phyloP scores from a whole-genome alignment of 202 grass and related monocot genomes.

The Zoysia matrella region DNA sequence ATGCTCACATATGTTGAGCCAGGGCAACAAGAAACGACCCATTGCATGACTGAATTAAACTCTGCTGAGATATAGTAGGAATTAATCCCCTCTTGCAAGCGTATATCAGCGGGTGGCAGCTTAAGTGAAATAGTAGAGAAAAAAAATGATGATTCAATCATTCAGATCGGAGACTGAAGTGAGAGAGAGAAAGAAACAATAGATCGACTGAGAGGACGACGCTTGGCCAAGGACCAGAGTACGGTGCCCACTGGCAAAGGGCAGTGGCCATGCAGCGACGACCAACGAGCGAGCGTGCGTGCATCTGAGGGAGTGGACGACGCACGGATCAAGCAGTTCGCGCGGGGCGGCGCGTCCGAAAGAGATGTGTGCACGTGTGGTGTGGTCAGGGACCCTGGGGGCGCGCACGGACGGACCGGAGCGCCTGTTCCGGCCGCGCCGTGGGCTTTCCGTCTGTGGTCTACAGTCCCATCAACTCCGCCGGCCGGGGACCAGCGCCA shows the following conservation, averaged over 20 bases:
- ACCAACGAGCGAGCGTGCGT: background rate
- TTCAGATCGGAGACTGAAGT: too few relatives aligned
- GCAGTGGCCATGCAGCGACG: too few relatives aligned
- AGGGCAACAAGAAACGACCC: too few relatives aligned
- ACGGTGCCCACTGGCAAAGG: slow-evolving; percentile 32
- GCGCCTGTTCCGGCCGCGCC: slow-evolving; percentile 26
- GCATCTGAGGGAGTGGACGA: background rate
- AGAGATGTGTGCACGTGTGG: slow-evolving; percentile 24
- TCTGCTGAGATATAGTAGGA: too few relatives aligned
- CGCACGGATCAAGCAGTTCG: slow-evolving; percentile 23
- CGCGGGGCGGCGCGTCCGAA: background rate
- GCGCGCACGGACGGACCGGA: background rate
- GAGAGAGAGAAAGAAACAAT: background rate
- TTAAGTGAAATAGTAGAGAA: too few relatives aligned
- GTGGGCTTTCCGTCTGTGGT: slow-evolving; percentile 34
- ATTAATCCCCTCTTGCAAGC: too few relatives aligned
- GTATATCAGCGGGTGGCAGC: background rate
- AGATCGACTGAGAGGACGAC: background rate
- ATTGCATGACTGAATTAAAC: too few relatives aligned
- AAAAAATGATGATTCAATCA: background rate
- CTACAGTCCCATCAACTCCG: slow-evolving; percentile 56
- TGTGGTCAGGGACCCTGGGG: slow-evolving; percentile 20
- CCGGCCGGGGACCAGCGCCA: slow-evolving; percentile 60
- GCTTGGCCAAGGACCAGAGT: slow-evolving; percentile 4
- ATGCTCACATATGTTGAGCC: background rate